These are phyloP conservation scores for Fusarium marasasianum DNA, from an alignment of 2,329 filamentous ascomycete species.

Conservation along the genomic window DNA sequence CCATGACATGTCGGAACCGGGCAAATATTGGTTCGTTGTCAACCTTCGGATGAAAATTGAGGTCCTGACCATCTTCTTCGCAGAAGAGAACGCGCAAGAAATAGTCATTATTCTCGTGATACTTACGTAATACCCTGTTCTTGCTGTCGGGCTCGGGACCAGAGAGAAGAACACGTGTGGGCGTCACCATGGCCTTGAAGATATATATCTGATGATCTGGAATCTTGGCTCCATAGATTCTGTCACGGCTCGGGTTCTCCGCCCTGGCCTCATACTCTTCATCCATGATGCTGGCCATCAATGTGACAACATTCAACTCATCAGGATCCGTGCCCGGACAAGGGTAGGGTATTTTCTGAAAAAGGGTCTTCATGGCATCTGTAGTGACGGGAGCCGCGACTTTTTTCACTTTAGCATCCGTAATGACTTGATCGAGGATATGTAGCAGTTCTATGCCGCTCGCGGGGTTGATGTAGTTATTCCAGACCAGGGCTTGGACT, in stretches of 20 bases:
- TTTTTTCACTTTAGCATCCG: constrained; percentile 34
- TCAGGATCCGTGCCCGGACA: constrained; percentile 59
- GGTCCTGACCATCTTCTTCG: constrained; percentile 75
- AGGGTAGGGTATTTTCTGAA: constrained; percentile 62
- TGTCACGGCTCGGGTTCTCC: constrained; percentile 36
- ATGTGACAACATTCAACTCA: constrained; percentile 50
- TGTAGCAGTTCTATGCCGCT: constrained; percentile 59
- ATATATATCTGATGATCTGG: constrained; percentile 58
- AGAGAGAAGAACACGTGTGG: constrained; percentile 63
- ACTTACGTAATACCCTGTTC: constrained; percentile 77
- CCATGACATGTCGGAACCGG: constrained; percentile 70
- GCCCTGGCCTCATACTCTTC: constrained; percentile 52
- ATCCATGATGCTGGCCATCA: constrained; percentile 53
- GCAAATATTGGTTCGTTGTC: constrained; percentile 59
- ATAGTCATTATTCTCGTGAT: constrained; percentile 64
- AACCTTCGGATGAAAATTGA: constrained; percentile 65
- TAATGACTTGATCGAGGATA: constrained; percentile 50
- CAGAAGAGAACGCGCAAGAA: constrained; percentile 78
- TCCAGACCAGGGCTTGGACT: constrained; percentile 69
- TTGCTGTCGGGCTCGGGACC: constrained; percentile 73
- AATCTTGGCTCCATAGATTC: constrained; percentile 41
- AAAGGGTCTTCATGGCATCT: constrained; percentile 63
- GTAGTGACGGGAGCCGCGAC: constrained; percentile 56
- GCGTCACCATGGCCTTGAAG: constrained; percentile 67
- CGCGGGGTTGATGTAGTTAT: constrained; percentile 68